Conservation (phyloP, 2,329 filamentous ascomycete species). For the Alternaria tenuissima region DNA sequence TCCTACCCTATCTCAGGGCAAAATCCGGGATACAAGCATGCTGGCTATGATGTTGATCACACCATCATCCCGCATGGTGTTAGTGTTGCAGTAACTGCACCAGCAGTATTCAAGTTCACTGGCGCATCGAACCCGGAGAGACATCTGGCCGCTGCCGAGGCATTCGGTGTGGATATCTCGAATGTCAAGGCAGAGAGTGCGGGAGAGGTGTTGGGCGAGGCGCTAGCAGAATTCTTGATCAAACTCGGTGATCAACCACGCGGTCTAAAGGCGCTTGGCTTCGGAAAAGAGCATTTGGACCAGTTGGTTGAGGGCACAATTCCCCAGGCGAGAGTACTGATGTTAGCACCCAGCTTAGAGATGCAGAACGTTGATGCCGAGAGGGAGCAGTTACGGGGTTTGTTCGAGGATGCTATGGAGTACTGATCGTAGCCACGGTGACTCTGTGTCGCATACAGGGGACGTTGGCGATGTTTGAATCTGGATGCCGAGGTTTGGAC, state of each 20-base stretch:
- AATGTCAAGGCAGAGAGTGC: conserved; percentile 90
- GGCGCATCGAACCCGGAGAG: conserved; percentile 90
- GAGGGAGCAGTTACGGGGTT: conserved; percentile 56
- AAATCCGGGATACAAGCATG: conserved; percentile 88
- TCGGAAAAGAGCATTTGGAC: conserved; percentile 77
- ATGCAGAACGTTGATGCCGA: conserved; percentile 56
- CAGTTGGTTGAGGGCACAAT: conserved; percentile 91
- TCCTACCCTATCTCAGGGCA: conserved; percentile 96
- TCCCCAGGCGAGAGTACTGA: conserved; percentile 87
- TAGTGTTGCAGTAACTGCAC: conserved; percentile 90
- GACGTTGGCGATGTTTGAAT: not conserved
- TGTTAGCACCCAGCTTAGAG: conserved; percentile 83
- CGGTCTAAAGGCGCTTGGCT: conserved; percentile 85
- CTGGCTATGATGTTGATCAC: conserved; percentile 78
- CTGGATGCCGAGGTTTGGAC: not conserved
- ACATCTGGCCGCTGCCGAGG: conserved; percentile 87
- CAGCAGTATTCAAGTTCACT: conserved; percentile 93
- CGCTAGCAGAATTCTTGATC: conserved; percentile 80
- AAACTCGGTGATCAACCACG: conserved; percentile 88
- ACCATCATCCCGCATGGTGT: conserved; percentile 96
- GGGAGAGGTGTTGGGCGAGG: conserved; percentile 86
- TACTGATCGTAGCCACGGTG: not conserved
- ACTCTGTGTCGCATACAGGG: not conserved
- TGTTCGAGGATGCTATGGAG: conserved; percentile 54
- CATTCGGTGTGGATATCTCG: conserved; percentile 87